These are phyloP conservation scores for Gonapodya sp. DNA, from an alignment of 192 early-diverging fungal species.

Conservation along the genomic window DNA sequence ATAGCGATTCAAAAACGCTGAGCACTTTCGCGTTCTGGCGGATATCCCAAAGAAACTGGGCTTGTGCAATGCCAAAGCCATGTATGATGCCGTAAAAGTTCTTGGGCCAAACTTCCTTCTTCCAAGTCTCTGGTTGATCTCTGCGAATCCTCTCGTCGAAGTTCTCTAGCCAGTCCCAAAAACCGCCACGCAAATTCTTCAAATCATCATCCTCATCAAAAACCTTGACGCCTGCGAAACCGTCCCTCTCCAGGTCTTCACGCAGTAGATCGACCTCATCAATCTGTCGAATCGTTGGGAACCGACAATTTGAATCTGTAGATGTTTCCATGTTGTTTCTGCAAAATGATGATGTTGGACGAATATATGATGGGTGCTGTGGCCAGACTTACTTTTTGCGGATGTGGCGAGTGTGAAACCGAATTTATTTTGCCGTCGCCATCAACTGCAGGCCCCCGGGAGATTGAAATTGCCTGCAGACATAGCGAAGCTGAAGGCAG, in stretches of 20 bases:
- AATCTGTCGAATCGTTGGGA: not conserved
- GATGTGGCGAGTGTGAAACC: no score
- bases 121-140: not conserved
- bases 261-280: not conserved
- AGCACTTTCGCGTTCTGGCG: not conserved
- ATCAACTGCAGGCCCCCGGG: no score
- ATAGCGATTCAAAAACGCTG: not conserved
- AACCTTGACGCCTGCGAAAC: not conserved
- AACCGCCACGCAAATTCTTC: not conserved
- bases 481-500: no score
- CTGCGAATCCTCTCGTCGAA: not conserved
- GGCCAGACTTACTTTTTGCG: no score
- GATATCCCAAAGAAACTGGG: not conserved
- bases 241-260: constrained; percentile 1
- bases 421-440: no score
- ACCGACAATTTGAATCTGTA: no score
- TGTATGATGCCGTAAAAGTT: not conserved
- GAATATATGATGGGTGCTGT: no score
- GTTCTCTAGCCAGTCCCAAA: constrained; percentile 4
- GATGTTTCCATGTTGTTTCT: no score
- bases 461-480: no score
- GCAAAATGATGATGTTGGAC: no score
- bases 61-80: not conserved
- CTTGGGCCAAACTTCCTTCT: not conserved
- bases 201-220: not conserved